phyloP scores from a whole-genome alignment of 306 rosid species.

The Corylus americana region DNA sequence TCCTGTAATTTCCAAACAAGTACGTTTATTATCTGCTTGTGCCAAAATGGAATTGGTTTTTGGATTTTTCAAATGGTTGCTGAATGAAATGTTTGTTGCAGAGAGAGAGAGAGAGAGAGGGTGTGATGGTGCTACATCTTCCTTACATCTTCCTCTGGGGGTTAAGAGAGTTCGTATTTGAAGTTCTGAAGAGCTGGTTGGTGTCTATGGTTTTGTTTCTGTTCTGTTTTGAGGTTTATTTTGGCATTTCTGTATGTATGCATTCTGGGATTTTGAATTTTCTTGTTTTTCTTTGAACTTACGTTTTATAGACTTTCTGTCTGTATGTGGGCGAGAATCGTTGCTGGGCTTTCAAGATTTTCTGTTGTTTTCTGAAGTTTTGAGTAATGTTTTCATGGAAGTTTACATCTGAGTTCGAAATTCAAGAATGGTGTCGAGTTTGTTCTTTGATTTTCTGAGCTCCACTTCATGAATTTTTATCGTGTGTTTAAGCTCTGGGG shows the following conservation, averaged over 20 bases:
- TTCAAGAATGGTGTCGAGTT: background rate
- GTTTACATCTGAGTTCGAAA: background rate
- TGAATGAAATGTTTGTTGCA: background rate
- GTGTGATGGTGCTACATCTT: background rate
- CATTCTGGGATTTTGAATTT: conserved; percentile 11
- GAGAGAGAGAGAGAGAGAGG: background rate
- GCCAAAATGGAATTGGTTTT: background rate
- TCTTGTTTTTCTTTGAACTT: background rate
- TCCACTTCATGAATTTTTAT: background rate
- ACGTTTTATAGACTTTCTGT: background rate
- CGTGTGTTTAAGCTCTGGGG: background rate
- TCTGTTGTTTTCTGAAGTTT: background rate
- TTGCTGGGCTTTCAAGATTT: background rate
- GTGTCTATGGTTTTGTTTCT: background rate
- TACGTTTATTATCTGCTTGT: background rate
- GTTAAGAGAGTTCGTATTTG: background rate
- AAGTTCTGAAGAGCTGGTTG: conserved; percentile 1
- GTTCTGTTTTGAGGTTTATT: background rate
- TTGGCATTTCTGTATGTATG: background rate
- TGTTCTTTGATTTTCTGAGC: background rate
- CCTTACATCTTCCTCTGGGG: background rate
- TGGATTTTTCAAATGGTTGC: conserved; percentile 9
- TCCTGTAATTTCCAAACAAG: background rate
- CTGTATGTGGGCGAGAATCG: background rate
- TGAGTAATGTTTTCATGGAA: background rate